Evolutionary conservation across 2,329 filamentous ascomycete genomes (phyloP).

Genomic region (Epichloe hybrida): DNA sequence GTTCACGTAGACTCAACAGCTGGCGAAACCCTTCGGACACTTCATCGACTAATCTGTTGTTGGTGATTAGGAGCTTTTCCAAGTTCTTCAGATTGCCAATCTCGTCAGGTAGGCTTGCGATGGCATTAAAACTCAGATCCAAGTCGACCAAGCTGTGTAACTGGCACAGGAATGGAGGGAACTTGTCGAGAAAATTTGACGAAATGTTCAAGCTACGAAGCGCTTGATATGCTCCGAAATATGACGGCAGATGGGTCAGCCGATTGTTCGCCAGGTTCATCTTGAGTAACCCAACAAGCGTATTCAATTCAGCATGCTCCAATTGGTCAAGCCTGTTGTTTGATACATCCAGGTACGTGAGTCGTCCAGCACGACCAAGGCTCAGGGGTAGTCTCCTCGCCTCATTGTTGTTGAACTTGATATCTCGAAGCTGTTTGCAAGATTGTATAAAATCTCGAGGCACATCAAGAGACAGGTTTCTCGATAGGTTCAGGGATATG

Average conservation of each 20-base stretch:
- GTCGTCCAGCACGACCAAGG: conserved; percentile 61
- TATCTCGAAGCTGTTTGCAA: conserved; percentile 80
- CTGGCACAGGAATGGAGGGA: conserved; percentile 74
- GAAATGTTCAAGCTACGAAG: conserved; percentile 81
- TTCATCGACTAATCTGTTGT: conserved; percentile 70
- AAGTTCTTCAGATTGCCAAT: conserved; percentile 68
- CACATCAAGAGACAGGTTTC: conserved; percentile 82
- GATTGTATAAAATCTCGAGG: conserved; percentile 94
- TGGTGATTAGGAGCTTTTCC: conserved; percentile 87
- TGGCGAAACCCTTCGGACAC: conserved; percentile 61
- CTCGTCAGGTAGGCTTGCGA: conserved; percentile 59
- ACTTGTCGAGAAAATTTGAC: conserved; percentile 78
- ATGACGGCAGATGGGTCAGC: conserved; percentile 61
- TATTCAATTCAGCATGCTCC: conserved; percentile 69
- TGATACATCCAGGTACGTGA: conserved; percentile 86
- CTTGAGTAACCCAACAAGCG: conserved; percentile 64
- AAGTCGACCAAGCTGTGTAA: conserved; percentile 77
- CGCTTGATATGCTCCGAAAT: conserved; percentile 68
- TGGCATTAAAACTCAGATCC: conserved; percentile 93
- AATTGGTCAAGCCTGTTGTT: conserved; percentile 86
- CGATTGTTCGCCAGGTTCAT: conserved; percentile 91
- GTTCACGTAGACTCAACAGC: conserved; percentile 69
- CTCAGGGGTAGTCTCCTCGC: conserved; percentile 74
- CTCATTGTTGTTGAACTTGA: conserved; percentile 93
- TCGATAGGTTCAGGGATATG: conserved; percentile 83